These are phyloP conservation scores for Aotearoamyces nothofagi DNA, from an alignment of 2,329 filamentous ascomycete species.

Conservation along the genomic window DNA sequence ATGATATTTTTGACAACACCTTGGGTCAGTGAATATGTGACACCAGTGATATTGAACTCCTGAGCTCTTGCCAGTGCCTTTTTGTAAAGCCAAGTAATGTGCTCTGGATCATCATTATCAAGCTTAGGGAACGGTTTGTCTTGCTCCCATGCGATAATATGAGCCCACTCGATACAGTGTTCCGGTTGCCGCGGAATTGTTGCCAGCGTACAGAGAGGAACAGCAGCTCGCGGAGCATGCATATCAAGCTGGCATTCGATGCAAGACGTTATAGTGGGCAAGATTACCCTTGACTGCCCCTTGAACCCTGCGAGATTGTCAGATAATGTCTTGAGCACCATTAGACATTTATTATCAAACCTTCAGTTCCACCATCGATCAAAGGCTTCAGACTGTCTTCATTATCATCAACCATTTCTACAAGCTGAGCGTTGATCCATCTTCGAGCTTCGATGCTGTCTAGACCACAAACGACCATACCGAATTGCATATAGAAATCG, in stretches of 20 bases:
- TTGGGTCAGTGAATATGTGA: conserved; percentile 91
- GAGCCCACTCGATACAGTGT: conserved; percentile 97
- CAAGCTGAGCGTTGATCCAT: conserved; percentile 93
- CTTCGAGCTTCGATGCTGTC: conserved; percentile 96
- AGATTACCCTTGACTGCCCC: conserved; percentile 82
- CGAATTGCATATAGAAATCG: conserved; percentile 94
- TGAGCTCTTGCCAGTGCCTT: conserved; percentile 67
- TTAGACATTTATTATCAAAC: conserved; percentile 20
- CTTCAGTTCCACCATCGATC: conserved; percentile 93
- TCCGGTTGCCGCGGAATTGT: conserved; percentile 94
- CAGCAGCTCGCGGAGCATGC: conserved; percentile 93
- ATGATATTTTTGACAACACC: conserved; percentile 99
- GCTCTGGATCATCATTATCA: conserved; percentile 91
- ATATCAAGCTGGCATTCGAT: conserved; percentile 98
- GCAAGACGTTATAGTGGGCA: conserved; percentile 86
- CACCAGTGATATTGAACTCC: conserved; percentile 81
- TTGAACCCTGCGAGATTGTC: conserved; percentile 63
- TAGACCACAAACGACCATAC: conserved; percentile 81
- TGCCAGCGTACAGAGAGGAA: conserved; percentile 90
- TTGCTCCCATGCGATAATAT: conserved; percentile 93
- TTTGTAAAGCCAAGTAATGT: conserved; percentile 92
- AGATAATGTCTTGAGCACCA: not conserved
- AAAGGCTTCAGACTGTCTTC: conserved; percentile 82
- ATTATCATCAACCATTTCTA: conserved; percentile 80
- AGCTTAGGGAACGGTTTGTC: conserved; percentile 70